Evolutionary conservation across 176 grass and related monocot genomes (phyloP).

Genomic region (Lolium rigidum): DNA sequence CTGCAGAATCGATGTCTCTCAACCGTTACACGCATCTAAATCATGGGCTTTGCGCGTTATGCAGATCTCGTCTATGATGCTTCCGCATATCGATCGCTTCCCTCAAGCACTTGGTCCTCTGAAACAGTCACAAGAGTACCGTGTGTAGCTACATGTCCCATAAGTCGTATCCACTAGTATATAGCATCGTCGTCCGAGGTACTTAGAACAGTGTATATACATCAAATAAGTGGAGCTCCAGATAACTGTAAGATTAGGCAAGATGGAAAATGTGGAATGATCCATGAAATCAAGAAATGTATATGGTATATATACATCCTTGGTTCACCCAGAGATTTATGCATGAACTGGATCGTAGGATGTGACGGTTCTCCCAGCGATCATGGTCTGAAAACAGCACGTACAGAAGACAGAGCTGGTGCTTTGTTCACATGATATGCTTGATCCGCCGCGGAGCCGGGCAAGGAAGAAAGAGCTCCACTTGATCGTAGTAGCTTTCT

Average conservation of each 20-base stretch:
- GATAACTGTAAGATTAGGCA: slow-evolving; percentile 17
- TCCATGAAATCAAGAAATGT: background rate
- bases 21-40: background rate
- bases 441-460: too few relatives aligned
- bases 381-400: too few relatives aligned
- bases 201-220: slow-evolving; percentile 60
- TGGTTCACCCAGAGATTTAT: too few relatives aligned
- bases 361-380: too few relatives aligned
- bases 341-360: too few relatives aligned
- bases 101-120: background rate
- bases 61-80: too few relatives aligned
- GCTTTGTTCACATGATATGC: too few relatives aligned
- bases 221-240: slow-evolving; percentile 42
- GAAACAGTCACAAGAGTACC: slow-evolving; percentile 16
- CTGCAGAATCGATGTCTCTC: slow-evolving; percentile 19
- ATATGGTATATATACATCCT: background rate
- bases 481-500: background rate
- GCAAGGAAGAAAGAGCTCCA: background rate
- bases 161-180: slow-evolving; percentile 28
- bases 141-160: slow-evolving; percentile 29
- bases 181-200: slow-evolving; percentile 9
- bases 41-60: background rate
- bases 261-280: background rate
- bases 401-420: too few relatives aligned
- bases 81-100: background rate